Evolutionary conservation across 306 rosid genomes (phyloP).

Genomic region (Prunus persica): DNA sequence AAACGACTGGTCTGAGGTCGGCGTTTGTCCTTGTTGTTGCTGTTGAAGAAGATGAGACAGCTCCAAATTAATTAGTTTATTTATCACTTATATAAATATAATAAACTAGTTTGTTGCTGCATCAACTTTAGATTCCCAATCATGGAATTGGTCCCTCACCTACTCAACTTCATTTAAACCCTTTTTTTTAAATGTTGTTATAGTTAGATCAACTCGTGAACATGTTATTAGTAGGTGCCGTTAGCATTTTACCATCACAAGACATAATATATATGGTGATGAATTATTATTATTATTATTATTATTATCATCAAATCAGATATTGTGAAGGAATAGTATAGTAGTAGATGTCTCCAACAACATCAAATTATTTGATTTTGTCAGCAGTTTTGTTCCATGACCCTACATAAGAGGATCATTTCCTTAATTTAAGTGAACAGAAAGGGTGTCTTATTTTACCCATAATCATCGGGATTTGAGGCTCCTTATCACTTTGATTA

Average conservation of each 20-base stretch:
- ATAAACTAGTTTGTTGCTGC: constrained; percentile 42
- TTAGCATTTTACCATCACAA: no score
- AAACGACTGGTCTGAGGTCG: background rate
- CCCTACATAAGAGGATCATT: constrained; percentile 26
- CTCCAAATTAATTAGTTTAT: constrained; percentile 25
- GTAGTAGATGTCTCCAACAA: constrained; percentile 27
- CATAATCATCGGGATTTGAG: background rate
- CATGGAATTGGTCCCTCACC: constrained; percentile 51
- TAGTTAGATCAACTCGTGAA: no score
- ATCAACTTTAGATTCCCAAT: constrained; percentile 55
- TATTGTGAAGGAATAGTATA: constrained; percentile 11
- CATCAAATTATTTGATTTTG: constrained; percentile 34
- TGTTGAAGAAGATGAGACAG: constrained; percentile 40
- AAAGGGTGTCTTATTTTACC: background rate
- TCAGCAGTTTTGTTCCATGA: constrained; percentile 26
- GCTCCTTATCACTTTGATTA: no score
- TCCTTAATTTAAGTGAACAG: background rate
- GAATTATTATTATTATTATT: constrained; percentile 21
- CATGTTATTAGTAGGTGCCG: no score
- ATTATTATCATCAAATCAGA: background rate
- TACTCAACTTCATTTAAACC: constrained; percentile 7
- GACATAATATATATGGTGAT: background rate
- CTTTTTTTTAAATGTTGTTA: background rate
- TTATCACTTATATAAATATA: background rate
- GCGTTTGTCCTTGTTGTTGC: constrained; percentile 17